Base-by-base conservation (phyloP, 2,329 filamentous ascomycete genomes). In the Pseudocercospora fijiensis region DNA sequence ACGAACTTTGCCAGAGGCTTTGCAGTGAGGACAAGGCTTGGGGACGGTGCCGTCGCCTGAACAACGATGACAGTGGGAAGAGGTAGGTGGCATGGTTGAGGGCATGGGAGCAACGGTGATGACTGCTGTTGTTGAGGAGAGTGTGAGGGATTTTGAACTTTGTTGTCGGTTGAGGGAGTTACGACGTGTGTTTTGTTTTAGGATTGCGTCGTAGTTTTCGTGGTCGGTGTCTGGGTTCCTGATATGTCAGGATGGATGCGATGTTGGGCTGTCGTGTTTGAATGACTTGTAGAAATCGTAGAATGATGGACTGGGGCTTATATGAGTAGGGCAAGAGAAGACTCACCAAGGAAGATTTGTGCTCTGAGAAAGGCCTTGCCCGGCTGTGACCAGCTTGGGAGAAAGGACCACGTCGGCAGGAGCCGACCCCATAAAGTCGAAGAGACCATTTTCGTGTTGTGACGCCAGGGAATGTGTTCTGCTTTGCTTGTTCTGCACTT, bases 21-120 rank as follows among this genome's bases (percentile, higher is more conserved):
- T 64, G 57, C 65, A 66, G 24, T 55, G 61, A 18, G 55, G 49
- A 45, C 65, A 66, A 5, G 65, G 61, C 30, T 66, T 66, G 9
- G 62, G 47, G 26, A 66, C 62, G 22, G 49, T 27, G n/a, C 65
- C 65, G 18, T 60, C 41, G 41, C 61, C 61, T 10, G 58, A 64
- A 18, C 65, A 66, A 22, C 65, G 65, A 10, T 47, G 61, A 22
- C 65, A 66, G 3, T 33, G 26, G 8, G 47, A 37, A 2, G 45
- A 22, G 33, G 20, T 26, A 20, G 55, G 16, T n/a, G 49, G 26
- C 22, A 24, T 52, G 4, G 45, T 18, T 20, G 45, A 49, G 18
- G 45, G 45, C 45, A 56, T 49, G n/a, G 37, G 18, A 1, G 49
- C n/a, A 37, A 24, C 49, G 47, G 47, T 33, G 4, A 28, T 18